These are phyloP conservation scores for Theileria sp. DNA, from an alignment of 169 alveolate species.

Conservation along the genomic window DNA sequence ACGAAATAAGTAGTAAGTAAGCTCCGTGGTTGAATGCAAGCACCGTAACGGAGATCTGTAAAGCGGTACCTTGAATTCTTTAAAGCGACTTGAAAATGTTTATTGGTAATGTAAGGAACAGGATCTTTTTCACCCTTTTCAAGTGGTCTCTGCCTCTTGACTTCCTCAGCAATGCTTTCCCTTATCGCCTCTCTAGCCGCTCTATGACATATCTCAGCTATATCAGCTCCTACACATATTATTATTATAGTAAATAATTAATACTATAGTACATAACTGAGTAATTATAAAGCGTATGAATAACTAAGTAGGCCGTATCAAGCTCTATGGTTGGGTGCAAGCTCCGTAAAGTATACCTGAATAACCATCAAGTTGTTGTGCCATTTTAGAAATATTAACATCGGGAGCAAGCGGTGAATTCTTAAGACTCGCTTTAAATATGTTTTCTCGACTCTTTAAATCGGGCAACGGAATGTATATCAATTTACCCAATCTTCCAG, in stretches of 20 bases:
- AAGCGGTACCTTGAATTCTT: slow-evolving; percentile 81
- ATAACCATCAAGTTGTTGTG: slow-evolving; percentile 84
- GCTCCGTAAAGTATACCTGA: slow-evolving; percentile 75
- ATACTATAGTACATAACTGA: no score
- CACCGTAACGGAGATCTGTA: neutral
- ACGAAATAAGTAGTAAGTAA: neutral
- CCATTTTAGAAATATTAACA: slow-evolving; percentile 82
- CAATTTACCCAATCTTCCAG: slow-evolving; percentile 90
- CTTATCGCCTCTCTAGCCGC: slow-evolving; percentile 92
- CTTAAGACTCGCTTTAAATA: slow-evolving; percentile 85
- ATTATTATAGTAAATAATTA: no score
- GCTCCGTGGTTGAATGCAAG: no score
- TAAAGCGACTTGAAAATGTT: slow-evolving; percentile 91
- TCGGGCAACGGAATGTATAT: slow-evolving; percentile 94
- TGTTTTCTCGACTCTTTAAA: slow-evolving; percentile 85
- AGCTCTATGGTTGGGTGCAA: no score
- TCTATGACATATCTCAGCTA: slow-evolving; percentile 90
- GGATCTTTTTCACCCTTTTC: slow-evolving; percentile 86
- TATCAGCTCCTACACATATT: slow-evolving; percentile 88
- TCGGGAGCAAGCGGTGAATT: slow-evolving; percentile 89
- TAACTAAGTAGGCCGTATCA: slow-evolving; percentile 73
- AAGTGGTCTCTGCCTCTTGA: slow-evolving; percentile 55
- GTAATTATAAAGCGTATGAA: no score
- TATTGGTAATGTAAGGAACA: slow-evolving; percentile 88
- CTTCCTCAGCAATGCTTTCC: slow-evolving; percentile 81